These are phyloP conservation scores for Paraphaeosphaeria minitans DNA, from an alignment of 2,329 filamentous ascomycete species.

Conservation along the genomic window DNA sequence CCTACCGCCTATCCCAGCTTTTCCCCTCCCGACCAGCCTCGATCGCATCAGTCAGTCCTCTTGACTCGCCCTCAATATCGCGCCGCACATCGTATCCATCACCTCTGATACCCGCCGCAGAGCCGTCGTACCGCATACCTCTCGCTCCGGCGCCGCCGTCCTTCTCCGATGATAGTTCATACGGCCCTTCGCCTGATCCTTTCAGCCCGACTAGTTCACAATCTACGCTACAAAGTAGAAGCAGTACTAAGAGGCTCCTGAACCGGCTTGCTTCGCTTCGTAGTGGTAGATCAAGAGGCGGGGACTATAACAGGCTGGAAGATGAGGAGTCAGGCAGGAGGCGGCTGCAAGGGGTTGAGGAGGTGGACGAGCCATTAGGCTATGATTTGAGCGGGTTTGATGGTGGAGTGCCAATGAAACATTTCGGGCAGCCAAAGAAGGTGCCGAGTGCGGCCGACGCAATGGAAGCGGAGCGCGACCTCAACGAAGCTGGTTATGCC, in stretches of 20 bases:
- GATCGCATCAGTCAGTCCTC: constrained; percentile 29
- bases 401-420: constrained; percentile 34
- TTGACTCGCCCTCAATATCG: constrained; percentile 22
- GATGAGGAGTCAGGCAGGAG: constrained; percentile 35
- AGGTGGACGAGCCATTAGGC: constrained; percentile 36
- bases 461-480: constrained; percentile 24
- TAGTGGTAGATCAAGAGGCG: constrained; percentile 21
- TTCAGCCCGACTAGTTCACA: constrained; percentile 26
- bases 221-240: constrained; percentile 23
- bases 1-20: constrained; percentile 43
- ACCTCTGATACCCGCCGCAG: constrained; percentile 32
- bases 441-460: constrained; percentile 18
- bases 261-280: constrained; percentile 39
- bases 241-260: constrained; percentile 38
- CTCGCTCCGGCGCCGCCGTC: constrained; percentile 39
- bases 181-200: constrained; percentile 28
- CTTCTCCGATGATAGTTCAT: constrained; percentile 38
- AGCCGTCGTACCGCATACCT: constrained; percentile 37
- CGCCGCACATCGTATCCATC: constrained; percentile 39
- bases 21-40: constrained; percentile 43
- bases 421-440: constrained; percentile 23
- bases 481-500: constrained; percentile 39
- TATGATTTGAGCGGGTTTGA: constrained; percentile 37
- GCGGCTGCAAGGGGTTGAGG: constrained; percentile 31
- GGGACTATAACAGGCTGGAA: constrained; percentile 37